Evolutionary conservation across 208 protist species (phyloP), one percentile per base, ranked within the genome.

Genomic region (Trypanosoma avium): DNA sequence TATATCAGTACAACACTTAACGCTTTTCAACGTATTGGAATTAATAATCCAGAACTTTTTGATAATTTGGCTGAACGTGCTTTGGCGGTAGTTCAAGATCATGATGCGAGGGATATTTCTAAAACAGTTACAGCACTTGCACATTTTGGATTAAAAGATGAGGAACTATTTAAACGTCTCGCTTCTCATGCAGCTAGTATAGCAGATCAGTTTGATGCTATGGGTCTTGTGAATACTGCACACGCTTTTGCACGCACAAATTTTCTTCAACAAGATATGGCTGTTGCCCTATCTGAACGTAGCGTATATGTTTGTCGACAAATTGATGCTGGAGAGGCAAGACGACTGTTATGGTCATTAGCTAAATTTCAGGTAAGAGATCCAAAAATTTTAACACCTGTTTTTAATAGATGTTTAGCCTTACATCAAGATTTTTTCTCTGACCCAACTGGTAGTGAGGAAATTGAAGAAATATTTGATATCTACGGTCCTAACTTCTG

Each of bases 1-100:
- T 88, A 84, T 71, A 96, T 96, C 77, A 92, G 87, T 73, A 88
- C 79, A 45, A 96, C 91, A 15, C 83, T 96, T 42, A 67, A 80
- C 50, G 83, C 91, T 33, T 96, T 96, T 65, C 91, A 96, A 69
- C 77, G 88, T 29, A 96, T 96, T 61, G 87, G 87, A 36, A 96
- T 96, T 71, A 94, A 94, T 73, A 96, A 96, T 67, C 91, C 91
- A 17, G 88, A 96, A 70, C 79, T 96, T 9, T 96, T 96, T 46
- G 91, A 96, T 62, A 96, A 96, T 77, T 67, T 96, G 2, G 91
- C 91, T 5, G 88, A 96, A 84, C 83, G 91, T 36, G 84, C 91
- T 27, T 69, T 96, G 26, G 87, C 91, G 8, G 91, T 96, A 21
- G 86, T 96, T 64, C 83, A 88, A 63, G 91, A 96, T 62, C 88